These are phyloP conservation scores for Epichloe sp. DNA, from an alignment of 2,329 filamentous ascomycete species.

Conservation along the genomic window DNA sequence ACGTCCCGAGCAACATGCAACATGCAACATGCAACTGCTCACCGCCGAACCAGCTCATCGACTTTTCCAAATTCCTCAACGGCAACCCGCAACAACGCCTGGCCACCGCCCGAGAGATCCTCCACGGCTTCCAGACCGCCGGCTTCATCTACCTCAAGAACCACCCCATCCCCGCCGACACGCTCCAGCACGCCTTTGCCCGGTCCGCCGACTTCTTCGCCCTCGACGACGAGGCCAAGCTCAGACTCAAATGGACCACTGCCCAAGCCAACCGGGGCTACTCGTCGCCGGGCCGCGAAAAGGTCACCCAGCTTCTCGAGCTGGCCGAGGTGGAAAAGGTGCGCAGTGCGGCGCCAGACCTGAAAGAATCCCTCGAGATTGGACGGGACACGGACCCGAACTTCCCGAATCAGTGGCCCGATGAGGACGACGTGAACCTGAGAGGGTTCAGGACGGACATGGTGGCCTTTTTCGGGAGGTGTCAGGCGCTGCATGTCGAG, in stretches of 20 bases:
- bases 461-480: slow-evolving; percentile 60
- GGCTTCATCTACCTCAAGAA: slow-evolving; percentile 85
- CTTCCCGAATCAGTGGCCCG: slow-evolving; percentile 67
- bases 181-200: slow-evolving; percentile 49
- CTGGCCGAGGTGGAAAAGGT: slow-evolving; percentile 42
- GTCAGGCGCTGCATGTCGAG: slow-evolving; percentile 59
- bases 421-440: slow-evolving; percentile 29
- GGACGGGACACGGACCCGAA: slow-evolving; percentile 45
- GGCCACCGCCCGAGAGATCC: slow-evolving; percentile 56
- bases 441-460: slow-evolving; percentile 57
- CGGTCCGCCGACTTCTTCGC: slow-evolving; percentile 60
- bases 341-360: slow-evolving; percentile 44
- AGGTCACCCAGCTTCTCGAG: slow-evolving; percentile 47
- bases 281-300: slow-evolving; percentile 56
- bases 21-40: not conserved
- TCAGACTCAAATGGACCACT: slow-evolving; percentile 55
- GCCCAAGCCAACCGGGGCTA: slow-evolving; percentile 65
- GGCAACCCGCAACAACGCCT: slow-evolving; percentile 47
- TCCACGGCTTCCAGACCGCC: slow-evolving; percentile 68
- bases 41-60: slow-evolving; percentile 14
- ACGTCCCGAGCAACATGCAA: not conserved
- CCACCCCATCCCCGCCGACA: slow-evolving; percentile 52
- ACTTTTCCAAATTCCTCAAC: slow-evolving; percentile 61
- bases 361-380: slow-evolving; percentile 55
- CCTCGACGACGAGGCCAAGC: slow-evolving; percentile 48